Percentiles rank a stretch among this genome's conserved stretches.
Conservation (phyloP, 495 filamentous ascomycete species). For the Lichina pygmaea region DNA sequence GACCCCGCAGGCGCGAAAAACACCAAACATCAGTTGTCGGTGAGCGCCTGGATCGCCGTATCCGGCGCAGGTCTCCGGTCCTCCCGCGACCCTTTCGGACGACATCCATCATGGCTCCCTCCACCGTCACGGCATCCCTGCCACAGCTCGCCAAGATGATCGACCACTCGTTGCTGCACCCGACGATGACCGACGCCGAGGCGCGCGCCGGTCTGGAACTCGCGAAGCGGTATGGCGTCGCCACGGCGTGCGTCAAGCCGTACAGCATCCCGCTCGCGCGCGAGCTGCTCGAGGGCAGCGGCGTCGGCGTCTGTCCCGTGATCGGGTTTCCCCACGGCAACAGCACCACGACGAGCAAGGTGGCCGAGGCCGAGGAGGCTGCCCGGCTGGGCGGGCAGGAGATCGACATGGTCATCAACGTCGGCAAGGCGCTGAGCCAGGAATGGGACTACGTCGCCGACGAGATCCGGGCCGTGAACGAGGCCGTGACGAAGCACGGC, state of each 20-base stretch:
- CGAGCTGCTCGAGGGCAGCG: slow-evolving; percentile 17
- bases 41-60: too few relatives aligned
- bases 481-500: slow-evolving; percentile 13
- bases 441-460: slow-evolving; percentile 26
- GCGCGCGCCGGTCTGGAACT: slow-evolving; percentile 21
- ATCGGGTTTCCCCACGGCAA: slow-evolving; percentile 32
- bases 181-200: slow-evolving; percentile 29
- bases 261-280: slow-evolving; percentile 23
- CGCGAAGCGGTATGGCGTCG: slow-evolving; percentile 19
- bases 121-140: slow-evolving; percentile 18
- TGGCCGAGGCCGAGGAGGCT: slow-evolving; percentile 19
- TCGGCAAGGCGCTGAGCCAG: slow-evolving; percentile 24
- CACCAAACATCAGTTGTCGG: too few relatives aligned
- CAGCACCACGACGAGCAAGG: slow-evolving; percentile 24
- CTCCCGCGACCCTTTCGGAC: too few relatives aligned
- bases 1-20: too few relatives aligned
- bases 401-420: slow-evolving; percentile 32
- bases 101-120: too few relatives aligned
- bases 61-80: too few relatives aligned
- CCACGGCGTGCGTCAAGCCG: slow-evolving; percentile 28
- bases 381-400: slow-evolving; percentile 20
- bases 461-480: slow-evolving; percentile 23
- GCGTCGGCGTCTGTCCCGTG: slow-evolving; percentile 24
- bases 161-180: slow-evolving; percentile 32
- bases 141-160: slow-evolving; percentile 26